These are phyloP conservation scores for Pythium grandisporangium DNA, from an alignment of 352 stramenopile species.

Conservation along the genomic window DNA sequence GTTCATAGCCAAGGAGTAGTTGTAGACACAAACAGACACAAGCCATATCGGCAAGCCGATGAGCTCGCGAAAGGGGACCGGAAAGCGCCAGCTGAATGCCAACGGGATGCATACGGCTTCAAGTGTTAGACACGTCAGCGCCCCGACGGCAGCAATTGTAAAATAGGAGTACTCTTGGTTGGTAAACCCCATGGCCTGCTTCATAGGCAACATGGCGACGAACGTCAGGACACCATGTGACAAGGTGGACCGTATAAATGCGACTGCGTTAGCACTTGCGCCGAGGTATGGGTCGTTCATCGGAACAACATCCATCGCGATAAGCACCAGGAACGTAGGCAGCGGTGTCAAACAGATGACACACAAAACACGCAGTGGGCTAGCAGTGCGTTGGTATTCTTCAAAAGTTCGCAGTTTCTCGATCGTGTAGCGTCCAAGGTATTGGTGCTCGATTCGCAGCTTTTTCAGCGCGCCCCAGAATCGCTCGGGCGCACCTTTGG, in stretches of 20 bases:
- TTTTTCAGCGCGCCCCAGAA: too few relatives aligned
- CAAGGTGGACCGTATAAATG: background rate
- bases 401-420: background rate
- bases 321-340: background rate
- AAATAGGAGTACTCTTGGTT: background rate
- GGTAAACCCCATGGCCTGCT: background rate
- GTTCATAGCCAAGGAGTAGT: constrained; percentile 1
- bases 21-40: background rate
- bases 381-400: background rate
- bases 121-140: background rate
- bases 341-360: background rate
- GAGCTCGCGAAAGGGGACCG: background rate
- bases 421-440: background rate
- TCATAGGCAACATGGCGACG: background rate
- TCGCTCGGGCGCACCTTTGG: too few relatives aligned
- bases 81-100: background rate
- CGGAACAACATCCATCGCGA: background rate
- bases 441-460: background rate
- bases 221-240: background rate
- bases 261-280: background rate
- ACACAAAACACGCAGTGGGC: background rate
- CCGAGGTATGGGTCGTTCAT: background rate
- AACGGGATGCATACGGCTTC: background rate
- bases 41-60: background rate
- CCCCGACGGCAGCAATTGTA: background rate